Evolutionary conservation across 768 basidiomycete species (phyloP), one percentile per base, ranked within the genome.

Genomic region (Omphalotus guepiniiformis): DNA sequence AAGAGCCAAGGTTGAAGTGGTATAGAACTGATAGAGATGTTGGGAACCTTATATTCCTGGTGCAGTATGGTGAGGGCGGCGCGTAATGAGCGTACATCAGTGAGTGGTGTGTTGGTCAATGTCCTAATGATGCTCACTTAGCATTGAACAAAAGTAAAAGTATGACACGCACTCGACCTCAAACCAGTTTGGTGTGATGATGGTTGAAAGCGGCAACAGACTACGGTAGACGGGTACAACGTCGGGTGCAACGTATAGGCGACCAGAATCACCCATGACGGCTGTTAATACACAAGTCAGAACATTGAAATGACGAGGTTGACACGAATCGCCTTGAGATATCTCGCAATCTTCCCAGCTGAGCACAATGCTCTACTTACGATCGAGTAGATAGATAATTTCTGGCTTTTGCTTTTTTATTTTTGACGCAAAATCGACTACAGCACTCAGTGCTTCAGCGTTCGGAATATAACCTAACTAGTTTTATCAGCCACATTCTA

Each of bases 171-270:
- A 94, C 93, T 98, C 95, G 52, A 87, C 88, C 71, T 99, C 96
- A 57, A 93, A 99, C 81, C 93, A 96, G 61, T 99, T 99, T 0
- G 96, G 96, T 0, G 96, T 93, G 54, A 97, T 97, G 39, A 97
- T 83, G 0, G 89, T 89, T 2, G 96, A 86, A n/a, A 82, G 67
- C n/a, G 81, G 72, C 1, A 95, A 72, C 68, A 93, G 78, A 34
- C 74, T 68, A 38, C 83, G 80, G 70, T 99, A 98, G 30, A 91
- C 75, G 1, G 93, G 91, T 50, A 98, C 72, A 7, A 93, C 91
- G 51, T 90, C 83, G 18, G 84, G 73, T 3, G 93, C 79, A 18
- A 97, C 93, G 56, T 99, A 99, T 12, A 99, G 70, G 30, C 72
- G 76, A 4, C 92, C 93, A 11, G 91, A 74, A 64, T 99, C 96